Percentiles rank a stretch among this genome's conserved stretches.
Conservation (phyloP, 768 basidiomycete species). For the Symmetrospora coprosmae region DNA sequence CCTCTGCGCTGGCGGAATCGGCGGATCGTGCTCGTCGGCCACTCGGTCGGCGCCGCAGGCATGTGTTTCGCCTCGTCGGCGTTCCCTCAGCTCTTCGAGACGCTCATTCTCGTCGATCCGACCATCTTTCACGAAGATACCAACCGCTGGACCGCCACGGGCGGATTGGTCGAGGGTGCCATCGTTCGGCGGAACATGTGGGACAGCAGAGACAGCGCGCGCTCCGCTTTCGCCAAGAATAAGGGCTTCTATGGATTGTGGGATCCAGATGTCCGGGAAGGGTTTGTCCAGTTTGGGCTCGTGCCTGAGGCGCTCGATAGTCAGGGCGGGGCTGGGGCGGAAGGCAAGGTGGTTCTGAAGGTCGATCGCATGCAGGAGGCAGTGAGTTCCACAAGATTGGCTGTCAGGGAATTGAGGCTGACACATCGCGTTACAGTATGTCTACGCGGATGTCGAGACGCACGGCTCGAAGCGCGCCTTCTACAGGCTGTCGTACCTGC, state of each 20-base stretch:
- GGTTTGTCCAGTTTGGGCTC: constrained; percentile 26
- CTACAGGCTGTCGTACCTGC: constrained; percentile 22
- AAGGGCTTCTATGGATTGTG: constrained; percentile 50
- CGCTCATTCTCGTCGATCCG: constrained; percentile 45
- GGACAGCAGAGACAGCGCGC: constrained; percentile 56
- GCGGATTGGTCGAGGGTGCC: constrained; percentile 48
- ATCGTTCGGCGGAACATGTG: constrained; percentile 51
- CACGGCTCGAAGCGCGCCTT: constrained; percentile 25
- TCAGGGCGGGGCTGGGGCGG: background rate
- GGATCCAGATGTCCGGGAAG: constrained; percentile 24
- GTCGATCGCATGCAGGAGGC: constrained; percentile 26
- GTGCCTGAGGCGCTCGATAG: background rate
- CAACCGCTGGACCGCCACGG: constrained; percentile 38
- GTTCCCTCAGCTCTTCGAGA: constrained; percentile 35
- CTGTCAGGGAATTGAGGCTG: background rate
- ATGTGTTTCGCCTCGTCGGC: constrained; percentile 43
- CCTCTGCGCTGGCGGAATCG: constrained; percentile 14
- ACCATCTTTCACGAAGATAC: constrained; percentile 40
- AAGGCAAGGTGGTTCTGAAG: constrained; percentile 25
- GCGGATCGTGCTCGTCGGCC: constrained; percentile 53
- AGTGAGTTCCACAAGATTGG: constrained; percentile 6
- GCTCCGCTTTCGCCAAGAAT: constrained; percentile 42
- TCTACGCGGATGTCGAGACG: constrained; percentile 27
- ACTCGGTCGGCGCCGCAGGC: constrained; percentile 70
- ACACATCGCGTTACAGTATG: constrained; percentile 22